Evolutionary conservation across 2,329 filamentous ascomycete genomes (phyloP), one percentile per base, ranked within the genome.

Genomic region (Pezicula radicicola): DNA sequence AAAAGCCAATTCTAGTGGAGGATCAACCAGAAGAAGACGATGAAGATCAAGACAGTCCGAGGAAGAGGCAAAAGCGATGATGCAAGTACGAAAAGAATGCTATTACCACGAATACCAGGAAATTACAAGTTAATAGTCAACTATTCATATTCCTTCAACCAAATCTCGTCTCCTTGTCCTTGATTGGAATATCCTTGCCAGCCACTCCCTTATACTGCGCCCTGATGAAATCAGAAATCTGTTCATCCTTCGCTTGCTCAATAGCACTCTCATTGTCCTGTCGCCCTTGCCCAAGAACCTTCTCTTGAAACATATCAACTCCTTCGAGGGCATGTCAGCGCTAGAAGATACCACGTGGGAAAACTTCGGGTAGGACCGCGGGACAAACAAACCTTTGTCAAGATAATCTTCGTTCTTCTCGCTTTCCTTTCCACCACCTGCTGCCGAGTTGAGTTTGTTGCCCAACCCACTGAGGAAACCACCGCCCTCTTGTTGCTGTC

Each of bases 361-460:
- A 37, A 21, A 36, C 6, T 36, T 30, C 10, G 12, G 19, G 21
- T 33, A 15, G 25, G 0, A 35, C 21, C 21, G 21, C 21, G 3
- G 21, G 3, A 5, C 21, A 21, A 21, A 48, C 30, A 46, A 68
- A 90, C 88, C 85, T 75, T 94, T 94, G 74, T 94, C 89, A 48
- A 94, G 80, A n/a, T 69, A 72, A 65, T 93, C 88, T 70, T 94
- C 89, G 61, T 91, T 88, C 80, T 90, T 85, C 79, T 93, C 89
- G 66, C 85, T 84, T 70, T 88, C 75, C 33, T 71, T 71, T 36
- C 89, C 89, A 49, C 89, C 89, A 35, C 89, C 89, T 18, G 86
- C 87, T 59, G 84, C 76, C 52, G 71, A 67, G 74, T 93, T 89
- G 54, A 92, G 48, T 74, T 89, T 90, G 72, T 86, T 79, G 66